Percentiles rank a stretch among this genome's conserved stretches.
Evolutionary conservation across 768 basidiomycete genomes (phyloP).

Genomic region (Mycena filopes): DNA sequence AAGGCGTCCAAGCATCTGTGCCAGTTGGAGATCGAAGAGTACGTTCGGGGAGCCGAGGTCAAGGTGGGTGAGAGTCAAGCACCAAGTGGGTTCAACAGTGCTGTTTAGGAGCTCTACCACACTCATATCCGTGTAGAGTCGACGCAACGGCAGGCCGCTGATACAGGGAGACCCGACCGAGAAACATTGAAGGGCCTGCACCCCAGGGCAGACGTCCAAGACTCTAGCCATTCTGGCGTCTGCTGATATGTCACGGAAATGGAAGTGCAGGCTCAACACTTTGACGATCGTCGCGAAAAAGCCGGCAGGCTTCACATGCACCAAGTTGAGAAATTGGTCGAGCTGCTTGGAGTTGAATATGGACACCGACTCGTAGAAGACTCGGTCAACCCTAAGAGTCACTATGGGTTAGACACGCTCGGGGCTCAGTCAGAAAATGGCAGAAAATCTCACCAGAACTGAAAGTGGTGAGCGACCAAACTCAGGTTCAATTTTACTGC

Average conservation of each 20-base stretch:
- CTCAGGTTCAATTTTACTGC: neutral
- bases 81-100: neutral
- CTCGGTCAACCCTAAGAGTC: neutral
- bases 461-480: neutral
- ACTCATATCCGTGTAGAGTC: neutral
- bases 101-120: neutral
- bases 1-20: neutral
- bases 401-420: neutral
- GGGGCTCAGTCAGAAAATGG: neutral
- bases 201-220: constrained; percentile 1
- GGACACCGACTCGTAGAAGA: constrained; percentile 1
- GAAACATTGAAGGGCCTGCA: neutral
- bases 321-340: neutral
- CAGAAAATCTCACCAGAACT: neutral
- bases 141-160: neutral
- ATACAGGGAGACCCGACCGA: neutral
- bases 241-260: neutral
- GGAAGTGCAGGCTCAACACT: too few relatives aligned
- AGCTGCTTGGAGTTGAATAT: neutral
- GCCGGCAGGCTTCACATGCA: neutral
- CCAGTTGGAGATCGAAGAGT: neutral
- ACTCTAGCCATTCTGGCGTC: neutral
- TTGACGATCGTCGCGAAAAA: neutral
- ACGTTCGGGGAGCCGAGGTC: neutral
- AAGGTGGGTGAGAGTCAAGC: constrained; percentile 6